phyloP scores from a whole-genome alignment of 352 stramenopile species.

The Phytophthora ramorum region DNA sequence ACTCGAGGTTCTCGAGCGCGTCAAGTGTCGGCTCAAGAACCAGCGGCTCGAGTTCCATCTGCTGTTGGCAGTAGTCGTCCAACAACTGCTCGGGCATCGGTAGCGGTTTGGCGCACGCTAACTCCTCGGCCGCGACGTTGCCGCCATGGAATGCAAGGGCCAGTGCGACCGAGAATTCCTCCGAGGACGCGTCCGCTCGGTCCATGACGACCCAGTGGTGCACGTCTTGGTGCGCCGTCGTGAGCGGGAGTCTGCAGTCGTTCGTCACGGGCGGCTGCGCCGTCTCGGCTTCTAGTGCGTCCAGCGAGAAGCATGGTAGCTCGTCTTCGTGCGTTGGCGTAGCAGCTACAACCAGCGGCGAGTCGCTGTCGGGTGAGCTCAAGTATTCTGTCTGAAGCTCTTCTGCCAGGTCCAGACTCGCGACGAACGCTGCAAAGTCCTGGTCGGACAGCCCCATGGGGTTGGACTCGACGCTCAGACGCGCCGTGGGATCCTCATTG shows the following conservation, averaged over 20 bases:
- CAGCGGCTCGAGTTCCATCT: conserved; percentile 13
- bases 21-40: not conserved
- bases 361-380: conserved; percentile 14
- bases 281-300: not conserved
- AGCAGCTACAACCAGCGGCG: conserved; percentile 32
- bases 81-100: conserved; percentile 24
- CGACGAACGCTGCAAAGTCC: conserved; percentile 33
- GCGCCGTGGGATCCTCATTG: conserved; percentile 3
- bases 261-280: not conserved
- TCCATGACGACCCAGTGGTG: conserved; percentile 40
- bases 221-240: conserved; percentile 33
- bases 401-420: conserved; percentile 32
- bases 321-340: not conserved
- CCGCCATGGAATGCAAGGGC: conserved; percentile 20
- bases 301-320: conserved; percentile 25
- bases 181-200: conserved; percentile 34
- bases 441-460: conserved; percentile 31
- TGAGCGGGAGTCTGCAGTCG: conserved; percentile 14
- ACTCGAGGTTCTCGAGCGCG: conserved; percentile 10
- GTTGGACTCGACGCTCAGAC: conserved; percentile 26
- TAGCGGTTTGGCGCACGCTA: conserved; percentile 6
- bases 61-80: conserved; percentile 23
- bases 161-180: conserved; percentile 29
- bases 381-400: conserved; percentile 24
- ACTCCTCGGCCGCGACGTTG: conserved; percentile 1